Percentiles rank a stretch among this genome's conserved stretches.
These are phyloP conservation scores for Solanum habrochaites DNA, from an alignment of 257 asterid genomes.

Conservation along the genomic window DNA sequence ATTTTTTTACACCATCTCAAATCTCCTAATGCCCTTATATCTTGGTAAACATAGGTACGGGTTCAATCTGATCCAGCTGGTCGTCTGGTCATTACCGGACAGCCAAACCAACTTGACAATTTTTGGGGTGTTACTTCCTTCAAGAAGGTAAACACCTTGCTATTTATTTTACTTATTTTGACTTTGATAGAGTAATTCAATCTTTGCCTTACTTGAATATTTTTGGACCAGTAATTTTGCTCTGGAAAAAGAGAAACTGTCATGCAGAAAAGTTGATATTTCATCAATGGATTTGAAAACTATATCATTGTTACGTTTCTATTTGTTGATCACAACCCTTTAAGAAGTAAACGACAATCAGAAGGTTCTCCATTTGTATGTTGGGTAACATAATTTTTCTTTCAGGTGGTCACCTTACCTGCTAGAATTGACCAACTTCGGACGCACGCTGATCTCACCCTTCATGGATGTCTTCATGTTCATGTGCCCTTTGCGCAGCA, in stretches of 20 bases:
- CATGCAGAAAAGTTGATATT: neutral
- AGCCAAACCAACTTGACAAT: conserved; percentile 67
- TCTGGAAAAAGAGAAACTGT: neutral
- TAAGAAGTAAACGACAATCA: neutral
- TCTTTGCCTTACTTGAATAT: neutral
- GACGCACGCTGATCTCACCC: conserved; percentile 67
- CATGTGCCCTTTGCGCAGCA: conserved; percentile 61
- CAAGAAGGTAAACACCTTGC: conserved; percentile 37
- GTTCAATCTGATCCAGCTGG: conserved; percentile 85
- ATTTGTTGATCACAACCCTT: neutral
- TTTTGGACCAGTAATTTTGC: neutral
- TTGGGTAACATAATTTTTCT: neutral
- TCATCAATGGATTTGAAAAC: neutral
- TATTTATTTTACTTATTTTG: neutral
- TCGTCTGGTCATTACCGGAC: conserved; percentile 67
- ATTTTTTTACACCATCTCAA: neutral
- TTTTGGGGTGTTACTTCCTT: conserved; percentile 81
- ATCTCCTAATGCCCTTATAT: neutral
- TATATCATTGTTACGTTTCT: neutral
- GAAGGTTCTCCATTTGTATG: neutral
- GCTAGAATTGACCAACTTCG: conserved; percentile 58
- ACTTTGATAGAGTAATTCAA: neutral
- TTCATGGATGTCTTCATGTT: conserved; percentile 60
- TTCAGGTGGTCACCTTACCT: conserved; percentile 62
- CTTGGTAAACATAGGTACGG: conserved; percentile 36